Base-by-base conservation (phyloP, 2,329 filamentous ascomycete species). In the Colletotrichum liaoningense region DNA sequence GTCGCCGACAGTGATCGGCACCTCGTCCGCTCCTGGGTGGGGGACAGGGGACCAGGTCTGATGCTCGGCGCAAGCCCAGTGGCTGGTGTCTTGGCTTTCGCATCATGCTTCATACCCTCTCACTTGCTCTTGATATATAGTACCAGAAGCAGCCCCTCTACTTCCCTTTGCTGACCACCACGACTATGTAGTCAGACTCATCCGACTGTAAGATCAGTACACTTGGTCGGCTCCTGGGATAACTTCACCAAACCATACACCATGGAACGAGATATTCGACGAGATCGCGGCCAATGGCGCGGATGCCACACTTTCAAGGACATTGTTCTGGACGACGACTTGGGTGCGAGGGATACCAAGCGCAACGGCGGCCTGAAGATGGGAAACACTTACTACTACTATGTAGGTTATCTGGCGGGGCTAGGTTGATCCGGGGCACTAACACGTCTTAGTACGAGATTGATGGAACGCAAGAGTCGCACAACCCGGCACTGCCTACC, bases 371-470 rank as follows among this genome's bases (percentile, higher is more conserved):
- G 93, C 65, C 88, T 98, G 76, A 97, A 93, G 83, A 98, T 98
- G 94, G 95, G 95, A 57, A 91, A 93, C 73, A 97, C 93, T 19
- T 98, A 98, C 83, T 98, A 96, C 89, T 98, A 97, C 87, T 98
- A 97, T 84, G 95, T 97, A 86, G 84, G 93, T 88, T 57, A 60
- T 46, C 60, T 16, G 22, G 28, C 49, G 38, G 12, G 8, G 19
- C 7, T 42, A 22, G 24, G 42, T 56, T 22, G 42, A 67, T 63
- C 24, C 52, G 63, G 30, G 30, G 30, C 49, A 28, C 63, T 75
- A 46, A 63, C 33, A 59, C 14, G 24, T 12, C 5, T 58, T 81
- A 97, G 94, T 98, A 98, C 83, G 91, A 95, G 80, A 83, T 98
- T 55, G 92, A 98, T 82, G 92, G 93, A 77, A 91, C 93, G 60